A percentile compares a stretch with the other conserved stretches of the same genome.
Evolutionary conservation across 257 asterid species (phyloP).

Genomic region (Lithospermum erythrorhizon): DNA sequence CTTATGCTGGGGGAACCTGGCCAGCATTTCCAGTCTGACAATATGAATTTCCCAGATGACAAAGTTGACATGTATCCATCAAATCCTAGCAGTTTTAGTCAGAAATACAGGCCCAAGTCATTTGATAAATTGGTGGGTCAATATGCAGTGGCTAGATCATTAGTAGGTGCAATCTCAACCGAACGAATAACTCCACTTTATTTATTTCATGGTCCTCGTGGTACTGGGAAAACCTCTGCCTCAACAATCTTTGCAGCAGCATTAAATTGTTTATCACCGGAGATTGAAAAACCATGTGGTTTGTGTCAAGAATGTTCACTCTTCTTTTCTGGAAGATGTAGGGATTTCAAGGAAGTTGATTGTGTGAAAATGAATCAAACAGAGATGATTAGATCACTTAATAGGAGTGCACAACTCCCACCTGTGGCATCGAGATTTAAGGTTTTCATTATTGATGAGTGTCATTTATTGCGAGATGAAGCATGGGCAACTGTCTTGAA

Average conservation of each 20-base stretch:
- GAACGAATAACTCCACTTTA: conserved; percentile 41
- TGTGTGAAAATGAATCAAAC: conserved; percentile 39
- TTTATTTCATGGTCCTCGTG: conserved; percentile 83
- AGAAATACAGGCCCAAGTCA: conserved; percentile 64
- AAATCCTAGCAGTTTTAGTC: conserved; percentile 51
- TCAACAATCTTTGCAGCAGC: conserved; percentile 88
- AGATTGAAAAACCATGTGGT: conserved; percentile 58
- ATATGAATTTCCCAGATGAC: conserved; percentile 15
- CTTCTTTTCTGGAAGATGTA: conserved; percentile 60
- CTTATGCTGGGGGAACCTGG: conserved; percentile 32
- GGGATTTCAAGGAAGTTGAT: conserved; percentile 60
- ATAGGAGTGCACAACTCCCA: conserved; percentile 32
- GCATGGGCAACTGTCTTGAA: conserved; percentile 53
- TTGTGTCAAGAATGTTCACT: conserved; percentile 57
- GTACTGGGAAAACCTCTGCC: conserved; percentile 85
- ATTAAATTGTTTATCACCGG: conserved; percentile 55
- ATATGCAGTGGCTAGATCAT: conserved; percentile 41
- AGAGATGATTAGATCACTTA: conserved; percentile 34
- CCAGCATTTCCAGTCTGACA: conserved; percentile 9
- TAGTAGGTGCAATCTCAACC: conserved; percentile 42
- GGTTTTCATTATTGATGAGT: conserved; percentile 73
- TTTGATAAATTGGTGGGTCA: conserved; percentile 76
- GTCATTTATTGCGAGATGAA: conserved; percentile 65
- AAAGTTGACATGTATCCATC: conserved; percentile 24
- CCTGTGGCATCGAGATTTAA: conserved; percentile 52